Evolutionary conservation across 2,329 filamentous ascomycete genomes (phyloP).

Genomic region (Pyrenophora tritici-repentis): DNA sequence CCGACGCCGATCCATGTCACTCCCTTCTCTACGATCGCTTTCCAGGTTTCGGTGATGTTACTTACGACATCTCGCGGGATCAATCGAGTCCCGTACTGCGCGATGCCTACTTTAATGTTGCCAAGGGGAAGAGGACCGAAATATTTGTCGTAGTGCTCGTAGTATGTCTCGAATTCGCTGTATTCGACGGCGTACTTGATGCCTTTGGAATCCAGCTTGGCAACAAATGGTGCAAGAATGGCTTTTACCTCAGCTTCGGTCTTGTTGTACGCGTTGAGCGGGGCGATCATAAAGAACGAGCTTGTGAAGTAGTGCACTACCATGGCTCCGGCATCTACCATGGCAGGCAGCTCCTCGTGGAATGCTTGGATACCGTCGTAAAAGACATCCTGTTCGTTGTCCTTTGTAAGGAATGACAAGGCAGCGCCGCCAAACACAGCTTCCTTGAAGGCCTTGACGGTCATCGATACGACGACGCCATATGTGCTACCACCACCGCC

Average conservation of each 20-base stretch:
- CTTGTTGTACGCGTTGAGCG: constrained; percentile 28
- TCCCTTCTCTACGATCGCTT: constrained; percentile 19
- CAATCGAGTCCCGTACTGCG: constrained; percentile 23
- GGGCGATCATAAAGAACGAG: constrained; percentile 23
- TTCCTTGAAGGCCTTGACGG: constrained; percentile 28
- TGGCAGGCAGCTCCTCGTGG: constrained; percentile 24
- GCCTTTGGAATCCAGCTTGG: constrained; percentile 15
- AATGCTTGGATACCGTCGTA: constrained; percentile 27
- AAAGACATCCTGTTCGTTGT: constrained; percentile 17
- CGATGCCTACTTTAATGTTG: constrained; percentile 27
- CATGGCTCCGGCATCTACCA: constrained; percentile 26
- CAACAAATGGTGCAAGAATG: constrained; percentile 25
- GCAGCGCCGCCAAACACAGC: constrained; percentile 20
- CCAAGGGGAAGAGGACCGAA: constrained; percentile 28
- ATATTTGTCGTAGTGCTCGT: constrained; percentile 31
- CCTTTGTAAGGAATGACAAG: constrained; percentile 16
- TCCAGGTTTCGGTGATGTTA: constrained; percentile 22
- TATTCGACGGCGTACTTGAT: constrained; percentile 20
- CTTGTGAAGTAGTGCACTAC: constrained; percentile 24
- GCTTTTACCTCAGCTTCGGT: constrained; percentile 16
- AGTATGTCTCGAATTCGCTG: constrained; percentile 22
- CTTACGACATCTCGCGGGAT: constrained; percentile 21
- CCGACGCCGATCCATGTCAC: constrained; percentile 28
- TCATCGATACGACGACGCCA: constrained; percentile 30
- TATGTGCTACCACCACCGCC: constrained; percentile 37